Evolutionary conservation across 768 basidiomycete genomes (phyloP).

Genomic region (Calocybe indica): DNA sequence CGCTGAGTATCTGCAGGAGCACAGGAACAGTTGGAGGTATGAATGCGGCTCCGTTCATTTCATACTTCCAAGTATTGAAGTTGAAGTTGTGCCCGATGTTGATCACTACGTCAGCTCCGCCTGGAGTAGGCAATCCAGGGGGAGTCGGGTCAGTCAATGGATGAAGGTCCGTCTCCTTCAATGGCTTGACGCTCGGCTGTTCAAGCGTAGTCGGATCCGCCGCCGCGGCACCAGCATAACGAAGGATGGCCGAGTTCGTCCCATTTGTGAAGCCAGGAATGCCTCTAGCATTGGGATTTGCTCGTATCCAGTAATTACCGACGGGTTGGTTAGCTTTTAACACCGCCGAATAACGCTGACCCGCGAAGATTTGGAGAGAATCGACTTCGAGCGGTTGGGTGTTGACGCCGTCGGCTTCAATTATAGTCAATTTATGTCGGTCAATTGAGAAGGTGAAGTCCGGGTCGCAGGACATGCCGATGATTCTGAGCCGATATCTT

Average conservation of each 20-base stretch:
- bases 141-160: background rate
- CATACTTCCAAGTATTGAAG: background rate
- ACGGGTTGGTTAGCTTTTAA: constrained; percentile 38
- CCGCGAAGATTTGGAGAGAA: constrained; percentile 34
- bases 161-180: background rate
- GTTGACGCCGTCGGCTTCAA: constrained; percentile 45
- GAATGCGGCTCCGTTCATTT: constrained; percentile 23
- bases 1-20: constrained; percentile 45
- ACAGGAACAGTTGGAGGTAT: constrained; percentile 36
- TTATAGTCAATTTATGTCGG: constrained; percentile 42
- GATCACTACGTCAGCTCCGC: constrained; percentile 4
- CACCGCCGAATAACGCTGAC: constrained; percentile 28
- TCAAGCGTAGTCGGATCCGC: constrained; percentile 33
- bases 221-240: constrained; percentile 40
- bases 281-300: constrained; percentile 19
- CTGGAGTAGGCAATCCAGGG: background rate
- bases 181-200: background rate
- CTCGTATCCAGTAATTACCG: constrained; percentile 48
- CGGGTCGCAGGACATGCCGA: constrained; percentile 27
- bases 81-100: constrained; percentile 9
- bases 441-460: constrained; percentile 40
- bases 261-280: constrained; percentile 24
- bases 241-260: constrained; percentile 45
- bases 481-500: constrained; percentile 31
- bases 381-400: constrained; percentile 37